Evolutionary conservation across 148 eudicot species (phyloP), one percentile per base, ranked within the genome.

Genomic region (Cornus florida): DNA sequence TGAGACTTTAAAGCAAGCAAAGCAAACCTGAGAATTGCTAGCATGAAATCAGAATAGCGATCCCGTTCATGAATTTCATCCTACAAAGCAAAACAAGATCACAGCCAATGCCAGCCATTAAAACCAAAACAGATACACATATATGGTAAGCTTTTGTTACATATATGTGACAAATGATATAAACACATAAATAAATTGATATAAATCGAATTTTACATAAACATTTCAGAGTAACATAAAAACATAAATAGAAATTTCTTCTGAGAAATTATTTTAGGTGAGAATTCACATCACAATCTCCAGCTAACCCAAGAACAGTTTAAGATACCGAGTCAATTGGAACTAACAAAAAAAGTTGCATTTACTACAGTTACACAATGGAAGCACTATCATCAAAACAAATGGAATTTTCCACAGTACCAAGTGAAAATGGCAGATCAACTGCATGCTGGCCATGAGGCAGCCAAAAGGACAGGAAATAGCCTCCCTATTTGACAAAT

Each of bases 61-160:
- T 97, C 99, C 87, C 99, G 87, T 78, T 97, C 99, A 84, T 97
- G 99, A 78, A 97, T 94, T 87, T 96, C 99, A 87, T 96, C 99
- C 99, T 96, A 72, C 78, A 76, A 80, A 82, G 23, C 23, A 85
- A 70, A 76, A 77, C 23, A 68, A 78, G 75, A 11, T 39, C 72
- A 66, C 24, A 67, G 43, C 53, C 38, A 60, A 19, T 39, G 16
- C 59, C 66, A 76, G 59, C 5, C 23, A 67, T 46, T 23, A 65
- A 38, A 62, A 43, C 50, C 69, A 6, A 70, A 48, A 64, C 1
- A 38, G 73, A 24, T 17, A 73, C 60, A 22, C 68, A 60, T 12
- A 78, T 4, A 46, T 12, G 10, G 16, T 8, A 43, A 12, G 10
- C 6, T 75, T 38, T 62, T 4, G 2, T 14, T 62, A 20, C 8